Evolutionary conservation across 345 rosid genomes (phyloP).

Genomic region (Eutrema heterophyllum): DNA sequence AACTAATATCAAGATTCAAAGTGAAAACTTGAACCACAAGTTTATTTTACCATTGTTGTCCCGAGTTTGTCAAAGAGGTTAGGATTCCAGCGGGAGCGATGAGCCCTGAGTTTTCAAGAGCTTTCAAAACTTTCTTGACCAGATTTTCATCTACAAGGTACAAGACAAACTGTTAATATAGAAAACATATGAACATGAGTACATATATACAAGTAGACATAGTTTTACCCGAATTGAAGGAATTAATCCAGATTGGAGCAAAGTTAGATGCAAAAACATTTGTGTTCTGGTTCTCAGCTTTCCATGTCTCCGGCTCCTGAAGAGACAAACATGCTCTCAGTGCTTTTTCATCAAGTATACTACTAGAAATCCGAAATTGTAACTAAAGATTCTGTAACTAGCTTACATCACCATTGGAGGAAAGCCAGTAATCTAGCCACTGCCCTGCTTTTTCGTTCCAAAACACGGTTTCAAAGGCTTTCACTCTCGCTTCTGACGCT

Average conservation of each 20-base stretch:
- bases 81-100: constrained; percentile 63
- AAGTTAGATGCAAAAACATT: constrained; percentile 76
- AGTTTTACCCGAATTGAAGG: constrained; percentile 66
- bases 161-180: constrained; percentile 6
- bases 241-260: constrained; percentile 68
- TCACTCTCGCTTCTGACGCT: constrained; percentile 58
- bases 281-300: constrained; percentile 56
- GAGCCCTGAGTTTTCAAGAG: constrained; percentile 66
- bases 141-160: constrained; percentile 43
- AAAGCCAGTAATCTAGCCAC: constrained; percentile 88
- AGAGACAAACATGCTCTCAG: not conserved
- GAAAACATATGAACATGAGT: not conserved
- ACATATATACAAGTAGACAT: not conserved
- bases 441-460: constrained; percentile 77
- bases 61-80: constrained; percentile 60
- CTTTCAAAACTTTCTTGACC: constrained; percentile 50
- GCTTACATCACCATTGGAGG: constrained; percentile 25
- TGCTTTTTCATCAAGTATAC: not conserved
- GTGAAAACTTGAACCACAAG: not conserved
- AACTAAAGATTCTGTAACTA: not conserved
- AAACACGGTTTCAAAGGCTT: constrained; percentile 53
- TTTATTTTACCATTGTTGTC: constrained; percentile 64
- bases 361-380: not conserved
- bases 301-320: constrained; percentile 58
- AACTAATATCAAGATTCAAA: not conserved